phyloP scores from a whole-genome alignment of 2,329 filamentous ascomycete genomes.

The Colletotrichum filicis region DNA sequence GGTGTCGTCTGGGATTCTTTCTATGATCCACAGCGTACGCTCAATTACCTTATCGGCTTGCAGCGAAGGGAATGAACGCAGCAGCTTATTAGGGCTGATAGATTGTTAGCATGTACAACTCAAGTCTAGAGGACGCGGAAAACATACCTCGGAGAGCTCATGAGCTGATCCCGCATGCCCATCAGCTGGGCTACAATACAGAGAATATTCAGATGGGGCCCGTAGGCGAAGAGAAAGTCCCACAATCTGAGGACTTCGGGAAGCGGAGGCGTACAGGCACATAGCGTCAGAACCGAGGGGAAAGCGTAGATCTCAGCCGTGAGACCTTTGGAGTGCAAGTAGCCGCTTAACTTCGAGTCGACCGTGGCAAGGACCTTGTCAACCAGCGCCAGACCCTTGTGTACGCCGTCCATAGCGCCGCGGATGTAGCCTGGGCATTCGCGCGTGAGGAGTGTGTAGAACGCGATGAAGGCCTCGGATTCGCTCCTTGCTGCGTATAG shows the following conservation, averaged over 20 bases:
- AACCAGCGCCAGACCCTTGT: conserved; percentile 89
- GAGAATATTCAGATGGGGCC: conserved; percentile 91
- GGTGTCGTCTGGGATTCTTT: conserved; percentile 89
- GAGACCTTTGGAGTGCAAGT: conserved; percentile 87
- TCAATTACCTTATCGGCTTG: conserved; percentile 87
- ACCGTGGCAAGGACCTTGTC: conserved; percentile 93
- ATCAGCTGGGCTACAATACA: conserved; percentile 97
- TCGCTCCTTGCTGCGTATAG: conserved; percentile 95
- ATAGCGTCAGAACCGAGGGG: conserved; percentile 92
- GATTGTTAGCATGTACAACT: conserved; percentile 8
- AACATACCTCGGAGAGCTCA: conserved; percentile 83
- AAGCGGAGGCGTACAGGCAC: conserved; percentile 93
- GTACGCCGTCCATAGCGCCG: conserved; percentile 96
- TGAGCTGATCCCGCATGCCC: conserved; percentile 84
- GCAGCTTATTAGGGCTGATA: conserved; percentile 87
- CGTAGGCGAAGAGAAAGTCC: conserved; percentile 98
- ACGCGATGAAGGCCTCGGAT: conserved; percentile 92
- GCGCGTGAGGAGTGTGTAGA: conserved; percentile 85
- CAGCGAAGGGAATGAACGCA: conserved; percentile 87
- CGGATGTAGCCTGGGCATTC: conserved; percentile 95
- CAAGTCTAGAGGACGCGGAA: neutral
- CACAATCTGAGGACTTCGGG: conserved; percentile 93
- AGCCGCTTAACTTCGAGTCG: conserved; percentile 85
- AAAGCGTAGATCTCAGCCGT: conserved; percentile 97
- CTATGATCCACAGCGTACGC: conserved; percentile 85